phyloP scores from a whole-genome alignment of 768 basidiomycete species.

The Russula abietina region DNA sequence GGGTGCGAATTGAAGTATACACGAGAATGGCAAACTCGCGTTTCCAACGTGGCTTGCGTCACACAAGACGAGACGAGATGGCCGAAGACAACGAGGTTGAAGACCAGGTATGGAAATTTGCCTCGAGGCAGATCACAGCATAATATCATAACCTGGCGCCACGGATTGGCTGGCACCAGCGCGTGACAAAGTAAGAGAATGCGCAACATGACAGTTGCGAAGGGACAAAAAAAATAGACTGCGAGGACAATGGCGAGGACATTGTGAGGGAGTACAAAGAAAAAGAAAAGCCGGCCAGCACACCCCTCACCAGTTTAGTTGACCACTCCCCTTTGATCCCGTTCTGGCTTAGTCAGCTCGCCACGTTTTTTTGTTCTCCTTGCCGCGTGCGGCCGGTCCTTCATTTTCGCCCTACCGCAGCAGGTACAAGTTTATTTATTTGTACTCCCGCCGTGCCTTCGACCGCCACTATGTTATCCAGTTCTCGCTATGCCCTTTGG shows the following conservation, averaged over 20 bases:
- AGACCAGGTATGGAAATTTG: slow-evolving; percentile 24
- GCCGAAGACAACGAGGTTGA: slow-evolving; percentile 25
- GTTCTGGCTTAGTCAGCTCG: slow-evolving; percentile 2
- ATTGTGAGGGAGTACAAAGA: neutral
- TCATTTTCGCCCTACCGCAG: neutral
- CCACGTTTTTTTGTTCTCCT: slow-evolving; percentile 1
- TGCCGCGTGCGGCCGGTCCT: neutral
- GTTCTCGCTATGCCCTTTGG: neutral
- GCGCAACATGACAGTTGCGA: slow-evolving; percentile 2
- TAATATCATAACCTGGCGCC: slow-evolving; percentile 21
- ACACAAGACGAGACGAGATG: slow-evolving; percentile 23
- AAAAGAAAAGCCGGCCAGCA: neutral
- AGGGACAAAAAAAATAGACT: neutral
- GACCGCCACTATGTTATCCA: neutral
- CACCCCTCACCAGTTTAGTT: no score
- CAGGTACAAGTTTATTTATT: neutral
- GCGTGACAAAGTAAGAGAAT: neutral
- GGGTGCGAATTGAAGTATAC: slow-evolving; percentile 24
- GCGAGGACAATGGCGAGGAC: neutral
- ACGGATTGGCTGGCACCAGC: slow-evolving; percentile 11
- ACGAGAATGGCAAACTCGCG: slow-evolving; percentile 25
- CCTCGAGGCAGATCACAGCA: slow-evolving; percentile 27
- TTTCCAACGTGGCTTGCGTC: slow-evolving; percentile 26
- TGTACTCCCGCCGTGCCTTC: neutral
- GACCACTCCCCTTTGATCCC: neutral